Evolutionary conservation across 139 green algal genomes (phyloP).

Genomic region (Auxenochlorella protothecoides): DNA sequence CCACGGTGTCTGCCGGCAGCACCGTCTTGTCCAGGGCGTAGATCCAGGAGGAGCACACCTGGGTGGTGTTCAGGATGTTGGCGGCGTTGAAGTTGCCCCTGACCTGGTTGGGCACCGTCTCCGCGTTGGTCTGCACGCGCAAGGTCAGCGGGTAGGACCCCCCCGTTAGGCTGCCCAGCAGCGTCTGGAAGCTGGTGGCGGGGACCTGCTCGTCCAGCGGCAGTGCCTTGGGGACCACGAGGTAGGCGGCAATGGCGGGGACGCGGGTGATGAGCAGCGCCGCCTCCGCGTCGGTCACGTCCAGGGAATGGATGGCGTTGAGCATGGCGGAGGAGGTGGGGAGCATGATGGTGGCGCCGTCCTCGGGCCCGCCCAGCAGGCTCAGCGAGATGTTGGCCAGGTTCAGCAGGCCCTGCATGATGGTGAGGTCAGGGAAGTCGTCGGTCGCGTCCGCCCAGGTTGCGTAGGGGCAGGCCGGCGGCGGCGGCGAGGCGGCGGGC

Average conservation of each 20-base stretch:
- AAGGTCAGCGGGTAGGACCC: neutral
- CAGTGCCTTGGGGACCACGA: neutral
- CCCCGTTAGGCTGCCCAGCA: neutral
- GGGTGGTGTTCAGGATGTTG: neutral
- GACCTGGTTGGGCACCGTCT: neutral
- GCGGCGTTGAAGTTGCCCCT: neutral
- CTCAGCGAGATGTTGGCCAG: neutral
- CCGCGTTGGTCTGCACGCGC: no score
- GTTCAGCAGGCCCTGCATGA: neutral
- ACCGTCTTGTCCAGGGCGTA: neutral
- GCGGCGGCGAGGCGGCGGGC: no score
- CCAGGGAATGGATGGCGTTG: neutral
- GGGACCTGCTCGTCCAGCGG: neutral
- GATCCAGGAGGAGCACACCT: neutral
- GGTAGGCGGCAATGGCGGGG: neutral
- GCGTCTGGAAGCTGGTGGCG: neutral
- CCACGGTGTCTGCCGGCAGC: neutral
- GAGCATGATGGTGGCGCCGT: neutral
- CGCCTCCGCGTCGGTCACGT: neutral
- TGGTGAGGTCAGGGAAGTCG: neutral
- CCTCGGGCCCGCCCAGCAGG: neutral
- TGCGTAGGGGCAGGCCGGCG: neutral
- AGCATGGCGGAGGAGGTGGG: neutral
- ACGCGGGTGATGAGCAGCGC: neutral
- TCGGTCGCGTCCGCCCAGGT: neutral